Percentiles rank a stretch among this genome's conserved stretches.
Conservation (phyloP, 2,329 filamentous ascomycete species). For the Ceratocystiopsis sp. region DNA sequence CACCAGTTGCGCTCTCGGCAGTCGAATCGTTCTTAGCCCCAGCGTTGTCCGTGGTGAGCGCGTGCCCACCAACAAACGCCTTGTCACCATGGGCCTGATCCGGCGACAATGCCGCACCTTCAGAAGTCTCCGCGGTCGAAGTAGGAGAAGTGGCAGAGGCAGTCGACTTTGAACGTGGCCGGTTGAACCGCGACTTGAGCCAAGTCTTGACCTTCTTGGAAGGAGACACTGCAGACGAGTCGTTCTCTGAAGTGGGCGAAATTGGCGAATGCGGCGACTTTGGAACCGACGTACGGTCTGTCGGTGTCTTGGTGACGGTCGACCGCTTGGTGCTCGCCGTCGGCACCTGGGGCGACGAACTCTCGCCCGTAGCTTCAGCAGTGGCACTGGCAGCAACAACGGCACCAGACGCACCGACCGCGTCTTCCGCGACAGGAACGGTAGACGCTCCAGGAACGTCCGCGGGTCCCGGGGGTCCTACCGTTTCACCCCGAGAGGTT, state of each 20-base stretch:
- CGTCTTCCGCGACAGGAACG: too few relatives aligned
- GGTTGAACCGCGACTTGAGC: slow-evolving; percentile 24
- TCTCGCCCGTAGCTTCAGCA: too few relatives aligned
- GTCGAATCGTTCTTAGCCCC: neutral
- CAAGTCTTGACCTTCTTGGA: slow-evolving; percentile 22
- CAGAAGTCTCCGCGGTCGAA: neutral
- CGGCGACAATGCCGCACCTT: neutral
- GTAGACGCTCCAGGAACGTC: too few relatives aligned
- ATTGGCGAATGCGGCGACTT: slow-evolving; percentile 4
- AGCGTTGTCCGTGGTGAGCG: slow-evolving; percentile 14
- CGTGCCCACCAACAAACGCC: slow-evolving; percentile 26
- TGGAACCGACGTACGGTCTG: neutral
- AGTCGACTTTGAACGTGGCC: slow-evolving; percentile 15
- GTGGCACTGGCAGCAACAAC: too few relatives aligned
- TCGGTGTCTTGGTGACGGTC: neutral
- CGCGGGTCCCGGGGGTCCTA: too few relatives aligned
- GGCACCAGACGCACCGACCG: too few relatives aligned
- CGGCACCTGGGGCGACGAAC: too few relatives aligned
- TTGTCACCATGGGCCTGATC: neutral
- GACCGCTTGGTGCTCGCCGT: too few relatives aligned
- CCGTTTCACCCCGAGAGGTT: too few relatives aligned
- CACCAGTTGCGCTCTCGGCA: too few relatives aligned
- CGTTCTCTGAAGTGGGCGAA: slow-evolving; percentile 7
- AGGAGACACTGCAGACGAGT: slow-evolving; percentile 7
- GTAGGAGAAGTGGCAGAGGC: slow-evolving; percentile 1